These are phyloP conservation scores for Physaria fendleri DNA, from an alignment of 345 rosid genomes.

Conservation along the genomic window DNA sequence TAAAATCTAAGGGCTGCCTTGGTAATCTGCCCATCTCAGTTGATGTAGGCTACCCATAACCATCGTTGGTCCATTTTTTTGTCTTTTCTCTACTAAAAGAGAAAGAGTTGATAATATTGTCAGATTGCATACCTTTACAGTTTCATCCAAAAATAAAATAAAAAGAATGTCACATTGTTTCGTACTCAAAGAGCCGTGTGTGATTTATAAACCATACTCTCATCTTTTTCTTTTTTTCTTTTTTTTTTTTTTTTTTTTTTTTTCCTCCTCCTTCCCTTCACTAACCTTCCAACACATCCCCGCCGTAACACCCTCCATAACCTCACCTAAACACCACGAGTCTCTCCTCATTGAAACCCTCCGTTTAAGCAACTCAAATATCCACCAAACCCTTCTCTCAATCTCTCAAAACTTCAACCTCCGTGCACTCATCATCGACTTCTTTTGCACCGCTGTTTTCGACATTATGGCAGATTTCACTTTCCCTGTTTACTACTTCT, in stretches of 20 bases:
- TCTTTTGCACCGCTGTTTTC: slow-evolving; percentile 37
- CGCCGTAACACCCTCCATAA: slow-evolving; percentile 12
- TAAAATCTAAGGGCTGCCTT: too few species aligned
- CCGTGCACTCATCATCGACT: slow-evolving; percentile 36
- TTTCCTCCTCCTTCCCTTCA: slow-evolving; percentile 35
- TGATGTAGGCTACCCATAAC: too few species aligned
- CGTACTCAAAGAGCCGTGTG: background rate
- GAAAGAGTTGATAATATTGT: too few species aligned
- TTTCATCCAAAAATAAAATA: background rate
- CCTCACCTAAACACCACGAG: slow-evolving; percentile 26
- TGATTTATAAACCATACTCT: background rate
- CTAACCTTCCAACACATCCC: slow-evolving; percentile 46
- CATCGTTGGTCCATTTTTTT: too few species aligned
- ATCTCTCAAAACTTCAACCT: slow-evolving; percentile 26
- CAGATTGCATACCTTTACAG: too few species aligned
- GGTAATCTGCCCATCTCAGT: too few species aligned
- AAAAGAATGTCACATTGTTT: background rate
- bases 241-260: background rate
- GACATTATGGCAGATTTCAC: slow-evolving; percentile 26
- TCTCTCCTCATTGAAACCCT: slow-evolving; percentile 25
- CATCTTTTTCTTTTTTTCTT: background rate
- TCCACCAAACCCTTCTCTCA: slow-evolving; percentile 32
- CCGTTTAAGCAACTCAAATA: slow-evolving; percentile 34
- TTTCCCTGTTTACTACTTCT: slow-evolving; percentile 41
- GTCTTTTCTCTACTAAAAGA: too few species aligned